phyloP scores from a whole-genome alignment of 1,284 basidiomycete species.

The Sporisorium graminicola region DNA sequence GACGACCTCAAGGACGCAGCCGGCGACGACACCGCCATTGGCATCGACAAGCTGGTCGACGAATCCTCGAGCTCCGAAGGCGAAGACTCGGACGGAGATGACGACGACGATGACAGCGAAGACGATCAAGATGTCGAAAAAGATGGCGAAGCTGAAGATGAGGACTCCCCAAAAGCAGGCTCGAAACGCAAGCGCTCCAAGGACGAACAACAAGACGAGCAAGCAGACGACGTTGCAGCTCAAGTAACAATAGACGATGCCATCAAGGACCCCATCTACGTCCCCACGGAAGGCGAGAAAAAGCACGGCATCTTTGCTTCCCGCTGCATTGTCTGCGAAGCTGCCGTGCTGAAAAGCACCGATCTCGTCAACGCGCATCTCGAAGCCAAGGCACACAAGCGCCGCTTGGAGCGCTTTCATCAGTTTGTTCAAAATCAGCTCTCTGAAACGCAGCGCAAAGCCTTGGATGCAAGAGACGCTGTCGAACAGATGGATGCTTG shows the following conservation, averaged over 20 bases:
- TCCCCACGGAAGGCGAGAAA: constrained; percentile 43
- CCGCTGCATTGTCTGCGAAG: constrained; percentile 44
- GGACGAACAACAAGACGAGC: constrained; percentile 15
- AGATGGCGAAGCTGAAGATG: not conserved
- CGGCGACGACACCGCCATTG: constrained; percentile 46
- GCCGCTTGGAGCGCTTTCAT: constrained; percentile 42
- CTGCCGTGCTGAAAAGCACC: constrained; percentile 38
- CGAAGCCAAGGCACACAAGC: constrained; percentile 39
- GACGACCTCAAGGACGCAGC: constrained; percentile 32
- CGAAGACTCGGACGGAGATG: constrained; percentile 27
- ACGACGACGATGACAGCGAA: constrained; percentile 17
- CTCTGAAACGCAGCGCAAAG: constrained; percentile 20
- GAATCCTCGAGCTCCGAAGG: constrained; percentile 45
- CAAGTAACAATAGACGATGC: constrained; percentile 41
- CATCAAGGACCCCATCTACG: constrained; percentile 46
- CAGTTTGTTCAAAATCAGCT: constrained; percentile 32
- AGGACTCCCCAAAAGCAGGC: constrained; percentile 12
- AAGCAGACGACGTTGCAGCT: constrained; percentile 17
- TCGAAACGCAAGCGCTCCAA: constrained; percentile 36
- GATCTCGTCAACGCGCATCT: constrained; percentile 36
- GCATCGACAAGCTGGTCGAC: constrained; percentile 49
- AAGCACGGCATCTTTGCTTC: constrained; percentile 43
- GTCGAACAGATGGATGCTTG: constrained; percentile 45
- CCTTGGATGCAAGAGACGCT: constrained; percentile 41
- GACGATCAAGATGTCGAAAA: constrained; percentile 6